Conservation (phyloP, 1,284 basidiomycete genomes). For the Sporisorium reilianum region DNA sequence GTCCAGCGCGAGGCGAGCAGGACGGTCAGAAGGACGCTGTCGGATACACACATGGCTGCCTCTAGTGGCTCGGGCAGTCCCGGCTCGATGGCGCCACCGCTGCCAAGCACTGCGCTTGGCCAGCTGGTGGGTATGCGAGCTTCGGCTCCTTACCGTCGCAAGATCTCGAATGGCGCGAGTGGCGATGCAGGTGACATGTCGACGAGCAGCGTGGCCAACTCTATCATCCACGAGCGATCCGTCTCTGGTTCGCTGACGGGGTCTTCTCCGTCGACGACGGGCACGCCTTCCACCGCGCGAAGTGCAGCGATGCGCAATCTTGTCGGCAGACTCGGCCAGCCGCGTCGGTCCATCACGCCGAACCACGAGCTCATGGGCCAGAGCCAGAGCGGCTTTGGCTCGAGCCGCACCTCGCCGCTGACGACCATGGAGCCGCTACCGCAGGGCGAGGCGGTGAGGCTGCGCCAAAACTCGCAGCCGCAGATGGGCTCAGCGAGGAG, state of each 20-base stretch:
- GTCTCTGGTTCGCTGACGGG: constrained; percentile 19
- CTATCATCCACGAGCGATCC: constrained; percentile 42
- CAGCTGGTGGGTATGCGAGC: constrained; percentile 38
- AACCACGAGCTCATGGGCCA: constrained; percentile 34
- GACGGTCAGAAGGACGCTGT: constrained; percentile 45
- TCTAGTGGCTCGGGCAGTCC: constrained; percentile 17
- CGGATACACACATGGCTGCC: constrained; percentile 37
- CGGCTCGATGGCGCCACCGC: constrained; percentile 22
- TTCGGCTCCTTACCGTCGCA: constrained; percentile 44
- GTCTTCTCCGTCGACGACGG: constrained; percentile 14
- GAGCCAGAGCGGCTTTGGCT: constrained; percentile 6
- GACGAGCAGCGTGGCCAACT: constrained; percentile 27
- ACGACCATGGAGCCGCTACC: constrained; percentile 32
- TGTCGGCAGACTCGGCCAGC: constrained; percentile 37
- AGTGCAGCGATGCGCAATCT: constrained; percentile 43
- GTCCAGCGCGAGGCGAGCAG: constrained; percentile 22
- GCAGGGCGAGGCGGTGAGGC: constrained; percentile 17
- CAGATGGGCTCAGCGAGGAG: constrained; percentile 16
- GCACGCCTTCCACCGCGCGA: constrained; percentile 21
- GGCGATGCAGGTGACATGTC: constrained; percentile 24
- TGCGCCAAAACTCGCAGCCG: constrained; percentile 43
- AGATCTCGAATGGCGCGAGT: constrained; percentile 39
- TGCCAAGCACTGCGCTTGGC: constrained; percentile 16
- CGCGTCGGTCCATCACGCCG: constrained; percentile 37
- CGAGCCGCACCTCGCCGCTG: constrained; percentile 32